Evolutionary conservation across 306 rosid species (phyloP), one percentile per base, ranked within the genome.

Genomic region (Canavalia gladiata): DNA sequence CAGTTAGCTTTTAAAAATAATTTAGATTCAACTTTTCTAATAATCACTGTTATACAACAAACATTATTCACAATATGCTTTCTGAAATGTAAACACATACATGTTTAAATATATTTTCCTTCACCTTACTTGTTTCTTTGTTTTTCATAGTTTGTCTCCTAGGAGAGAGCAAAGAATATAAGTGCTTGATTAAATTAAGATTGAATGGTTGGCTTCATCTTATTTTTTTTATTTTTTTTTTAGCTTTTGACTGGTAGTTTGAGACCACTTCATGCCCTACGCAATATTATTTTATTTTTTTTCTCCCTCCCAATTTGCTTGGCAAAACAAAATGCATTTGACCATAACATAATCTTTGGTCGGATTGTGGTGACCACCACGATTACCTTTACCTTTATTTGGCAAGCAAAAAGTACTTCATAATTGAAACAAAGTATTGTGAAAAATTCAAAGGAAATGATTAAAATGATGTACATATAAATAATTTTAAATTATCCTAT

Each of bases 261-360:
- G 11, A 76, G 87, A 80, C 85, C 87, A 55, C 76, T 80, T 87
- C 74, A 84, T 81, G 78, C 0, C 46, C 70, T 13, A n/a, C 51
- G 28, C 84, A 81, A 84, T 52, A 29, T 18, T 18, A 18, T 18
- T 18, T 18, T 18, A 37, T 37, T 28, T 76, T 80, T 82, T 59
- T 28, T 11, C 41, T 18, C 62, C 68, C 82, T 72, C 77, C 74
- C 74, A 63, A 51, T 31, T 54, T 31, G 83, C 80, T 68, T 4
- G 46, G 76, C 85, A 86, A 83, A 83, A 50, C 41, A 9, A 57
- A 34, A 34, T 75, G 81, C 39, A 35, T 7, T 45, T 30, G 66
- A 80, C 70, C 50, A 65, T 43, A 68, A 46, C 56, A 42, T 54
- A 57, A 43, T 58, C 12, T 70, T 34, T 79, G 77, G 83, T 79